Percentiles rank a stretch among this genome's conserved stretches.
phyloP scores from a whole-genome alignment of 2,329 filamentous ascomycete genomes.

The Juglanconis sp. region DNA sequence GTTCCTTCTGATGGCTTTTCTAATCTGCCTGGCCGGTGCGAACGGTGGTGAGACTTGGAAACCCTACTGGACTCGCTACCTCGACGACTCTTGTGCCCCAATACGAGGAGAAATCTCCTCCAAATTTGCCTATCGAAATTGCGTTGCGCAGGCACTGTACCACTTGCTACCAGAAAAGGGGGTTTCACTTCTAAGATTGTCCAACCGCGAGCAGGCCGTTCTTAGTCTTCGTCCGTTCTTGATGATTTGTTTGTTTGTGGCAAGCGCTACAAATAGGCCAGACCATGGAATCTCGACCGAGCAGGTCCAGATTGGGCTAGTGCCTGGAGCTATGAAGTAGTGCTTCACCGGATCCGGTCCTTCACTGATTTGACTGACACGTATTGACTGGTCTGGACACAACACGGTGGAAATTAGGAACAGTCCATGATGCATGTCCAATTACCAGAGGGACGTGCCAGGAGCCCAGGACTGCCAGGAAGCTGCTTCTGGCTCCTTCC shows the following conservation, averaged over 20 bases:
- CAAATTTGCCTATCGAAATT: neutral
- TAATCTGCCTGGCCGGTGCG: neutral
- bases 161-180: neutral
- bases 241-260: neutral
- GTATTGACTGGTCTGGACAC: neutral
- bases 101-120: neutral
- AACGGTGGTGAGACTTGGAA: neutral
- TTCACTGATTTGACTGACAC: neutral
- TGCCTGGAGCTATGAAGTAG: neutral
- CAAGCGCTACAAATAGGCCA: neutral
- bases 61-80: neutral
- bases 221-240: neutral
- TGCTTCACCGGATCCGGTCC: neutral
- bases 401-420: too few species aligned
- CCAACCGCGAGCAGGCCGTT: neutral
- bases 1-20: neutral
- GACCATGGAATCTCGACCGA: neutral
- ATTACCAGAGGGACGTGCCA: too few species aligned
- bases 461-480: neutral
- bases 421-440: too few species aligned
- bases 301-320: neutral
- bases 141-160: neutral
- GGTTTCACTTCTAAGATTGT: neutral
- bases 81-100: neutral
- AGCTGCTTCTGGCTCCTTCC: neutral